Evolutionary conservation across 352 stramenopile genomes (phyloP), one percentile per base, ranked within the genome.

Genomic region (Pythium dissotocum): DNA sequence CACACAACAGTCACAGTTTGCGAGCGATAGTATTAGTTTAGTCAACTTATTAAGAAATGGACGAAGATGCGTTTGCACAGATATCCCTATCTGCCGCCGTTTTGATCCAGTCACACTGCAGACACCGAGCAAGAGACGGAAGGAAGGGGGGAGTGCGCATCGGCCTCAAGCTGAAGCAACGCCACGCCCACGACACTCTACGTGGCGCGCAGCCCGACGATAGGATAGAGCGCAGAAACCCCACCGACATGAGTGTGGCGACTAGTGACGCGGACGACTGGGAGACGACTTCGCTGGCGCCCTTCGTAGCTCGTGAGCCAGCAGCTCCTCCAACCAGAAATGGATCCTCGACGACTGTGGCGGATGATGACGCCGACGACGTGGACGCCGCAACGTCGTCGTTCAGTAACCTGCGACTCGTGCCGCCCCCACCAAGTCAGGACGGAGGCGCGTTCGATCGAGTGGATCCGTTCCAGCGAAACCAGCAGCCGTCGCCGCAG

Each of bases 361-460:
- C 7, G 4, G 26, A 28, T 21, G 32, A 26, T 9, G 53, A 57
- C 9, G 35, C 48, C 59, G 51, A 42, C 12, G 70, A 46, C 56
- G 33, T 52, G 24, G 59, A 63, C 28, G 60, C 38, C 46, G 71
- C 76, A 0, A 62, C 70, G 14, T 38, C 66, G 2, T 70, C 80
- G 10, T 70, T 90, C 33, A 63, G 78, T 1, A 40, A 63, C 6
- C 63, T 92, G 55, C 76, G 71, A 9, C 66, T 89, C 58, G 48
- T 85, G 49, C 63, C 82, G 21, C 73, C 76, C 4, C 69, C 66
- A 13, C 51, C 56, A 0, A 4, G 65, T 0, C 81, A 93, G 30
- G 71, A 90, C 42, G 84, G 79, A 38, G 84, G 79, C 0, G 75
- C 71, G 13, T 93, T 88, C 40, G 76, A 84, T 18, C 63, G 62